Conservation (phyloP, 2,329 filamentous ascomycete species). For the Diaporthe aspalathi region DNA sequence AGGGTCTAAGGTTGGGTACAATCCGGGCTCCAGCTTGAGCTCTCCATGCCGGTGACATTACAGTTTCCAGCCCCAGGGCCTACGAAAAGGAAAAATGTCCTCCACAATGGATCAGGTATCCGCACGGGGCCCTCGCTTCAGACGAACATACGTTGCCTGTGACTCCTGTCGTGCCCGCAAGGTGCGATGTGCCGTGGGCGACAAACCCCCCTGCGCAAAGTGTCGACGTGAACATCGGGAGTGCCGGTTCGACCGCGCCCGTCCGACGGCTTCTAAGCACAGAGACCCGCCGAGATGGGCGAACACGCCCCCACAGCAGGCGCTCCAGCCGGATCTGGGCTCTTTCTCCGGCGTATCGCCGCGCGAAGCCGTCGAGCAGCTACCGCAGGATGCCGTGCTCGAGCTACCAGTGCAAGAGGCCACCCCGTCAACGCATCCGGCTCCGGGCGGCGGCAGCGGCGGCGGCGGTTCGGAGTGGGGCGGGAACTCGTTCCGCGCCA, state of each 20-base stretch:
- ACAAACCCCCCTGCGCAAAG: neutral
- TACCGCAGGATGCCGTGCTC: neutral
- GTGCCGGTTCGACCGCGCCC: conserved; percentile 1
- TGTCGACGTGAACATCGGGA: neutral
- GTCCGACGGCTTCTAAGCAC: neutral
- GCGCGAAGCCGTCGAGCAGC: neutral
- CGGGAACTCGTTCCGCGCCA: neutral
- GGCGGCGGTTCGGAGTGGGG: too few species aligned
- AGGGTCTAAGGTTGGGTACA: too few species aligned
- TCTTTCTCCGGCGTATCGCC: neutral
- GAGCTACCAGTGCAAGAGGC: too few species aligned
- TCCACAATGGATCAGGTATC: neutral
- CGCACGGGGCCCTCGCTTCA: neutral
- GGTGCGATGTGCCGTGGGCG: neutral
- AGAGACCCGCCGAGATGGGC: conserved; percentile 2
- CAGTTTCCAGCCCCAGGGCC: too few species aligned
- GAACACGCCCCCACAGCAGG: neutral
- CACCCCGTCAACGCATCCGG: neutral
- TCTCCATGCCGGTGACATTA: neutral
- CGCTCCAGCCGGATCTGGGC: neutral
- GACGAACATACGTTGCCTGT: neutral
- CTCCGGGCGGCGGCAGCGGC: neutral
- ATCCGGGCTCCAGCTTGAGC: neutral
- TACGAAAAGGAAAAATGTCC: accelerated
- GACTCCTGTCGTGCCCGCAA: neutral